Percentiles rank a stretch among this genome's conserved stretches.
phyloP scores from a whole-genome alignment of 495 filamentous ascomycete genomes.

The Extremus antarcticus region DNA sequence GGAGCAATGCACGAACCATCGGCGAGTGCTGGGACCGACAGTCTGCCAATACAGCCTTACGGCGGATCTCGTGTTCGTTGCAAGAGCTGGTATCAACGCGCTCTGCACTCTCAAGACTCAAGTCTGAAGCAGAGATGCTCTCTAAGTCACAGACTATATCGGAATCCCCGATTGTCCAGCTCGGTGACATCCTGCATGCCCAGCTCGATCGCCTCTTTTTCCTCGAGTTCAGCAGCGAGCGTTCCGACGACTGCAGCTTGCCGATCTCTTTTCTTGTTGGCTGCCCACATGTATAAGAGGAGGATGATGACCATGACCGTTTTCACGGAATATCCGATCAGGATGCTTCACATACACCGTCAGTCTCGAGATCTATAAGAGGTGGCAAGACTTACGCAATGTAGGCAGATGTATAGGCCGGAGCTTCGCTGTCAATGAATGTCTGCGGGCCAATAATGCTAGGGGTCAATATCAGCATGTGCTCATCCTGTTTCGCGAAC shows the following conservation, averaged over 20 bases:
- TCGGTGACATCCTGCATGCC: constrained; percentile 52
- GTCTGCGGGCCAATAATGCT: constrained; percentile 25
- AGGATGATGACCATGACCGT: constrained; percentile 36
- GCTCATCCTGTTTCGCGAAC: too few relatives aligned
- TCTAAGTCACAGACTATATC: constrained; percentile 34
- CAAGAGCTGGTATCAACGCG: too few relatives aligned
- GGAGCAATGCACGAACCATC: too few relatives aligned
- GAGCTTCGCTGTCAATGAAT: constrained; percentile 42
- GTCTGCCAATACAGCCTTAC: too few relatives aligned
- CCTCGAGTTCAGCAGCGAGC: constrained; percentile 26
- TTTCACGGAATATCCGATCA: constrained; percentile 43
- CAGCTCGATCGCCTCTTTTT: constrained; percentile 39
- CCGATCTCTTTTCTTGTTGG: constrained; percentile 43
- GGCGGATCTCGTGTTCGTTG: too few relatives aligned
- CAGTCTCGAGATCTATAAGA: too few relatives aligned
- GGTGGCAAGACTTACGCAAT: constrained; percentile 36
- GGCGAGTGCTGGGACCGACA: too few relatives aligned
- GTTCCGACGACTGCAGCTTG: constrained; percentile 27
- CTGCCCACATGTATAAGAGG: constrained; percentile 43
- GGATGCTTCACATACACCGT: too few relatives aligned
- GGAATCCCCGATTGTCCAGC: constrained; percentile 46
- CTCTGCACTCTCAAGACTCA: too few relatives aligned
- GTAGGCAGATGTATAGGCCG: constrained; percentile 43
- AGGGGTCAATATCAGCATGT: neutral
- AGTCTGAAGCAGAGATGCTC: too few relatives aligned